Evolutionary conservation across 768 basidiomycete genomes (phyloP).

Genomic region (Tulasnella sp.): DNA sequence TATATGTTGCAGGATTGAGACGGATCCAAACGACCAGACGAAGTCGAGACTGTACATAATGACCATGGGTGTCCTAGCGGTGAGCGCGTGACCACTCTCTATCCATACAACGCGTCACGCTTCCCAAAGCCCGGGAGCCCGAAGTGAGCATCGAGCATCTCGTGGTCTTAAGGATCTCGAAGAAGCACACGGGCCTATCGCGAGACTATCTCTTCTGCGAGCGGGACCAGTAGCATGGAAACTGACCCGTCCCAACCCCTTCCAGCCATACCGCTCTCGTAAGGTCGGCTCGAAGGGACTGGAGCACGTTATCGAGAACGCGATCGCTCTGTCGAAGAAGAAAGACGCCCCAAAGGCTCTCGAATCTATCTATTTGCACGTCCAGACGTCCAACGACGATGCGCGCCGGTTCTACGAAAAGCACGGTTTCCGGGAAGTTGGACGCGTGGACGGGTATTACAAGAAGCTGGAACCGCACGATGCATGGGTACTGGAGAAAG

Average conservation of each 20-base stretch:
- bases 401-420: slow-evolving; percentile 81
- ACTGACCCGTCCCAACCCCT: not conserved
- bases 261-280: slow-evolving; percentile 79
- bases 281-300: slow-evolving; percentile 70
- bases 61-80: slow-evolving; percentile 89
- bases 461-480: slow-evolving; percentile 81
- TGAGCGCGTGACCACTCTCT: slow-evolving; percentile 42
- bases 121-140: not conserved
- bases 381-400: slow-evolving; percentile 73
- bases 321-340: slow-evolving; percentile 34
- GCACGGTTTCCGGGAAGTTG: slow-evolving; percentile 71
- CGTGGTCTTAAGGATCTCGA: not conserved
- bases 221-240: not conserved
- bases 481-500: slow-evolving; percentile 75
- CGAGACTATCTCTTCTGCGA: not conserved
- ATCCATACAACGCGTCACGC: not conserved
- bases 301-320: slow-evolving; percentile 53
- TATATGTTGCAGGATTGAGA: slow-evolving; percentile 80
- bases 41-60: slow-evolving; percentile 70
- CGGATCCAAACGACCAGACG: slow-evolving; percentile 42
- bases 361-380: slow-evolving; percentile 76
- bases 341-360: not conserved
- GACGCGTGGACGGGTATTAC: slow-evolving; percentile 73
- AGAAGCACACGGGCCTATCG: not conserved
- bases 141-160: not conserved